A percentile compares a stretch with the other conserved stretches of the same genome.
These are phyloP conservation scores for Termitomyces sp. DNA, from an alignment of 768 basidiomycete genomes.

Conservation along the genomic window DNA sequence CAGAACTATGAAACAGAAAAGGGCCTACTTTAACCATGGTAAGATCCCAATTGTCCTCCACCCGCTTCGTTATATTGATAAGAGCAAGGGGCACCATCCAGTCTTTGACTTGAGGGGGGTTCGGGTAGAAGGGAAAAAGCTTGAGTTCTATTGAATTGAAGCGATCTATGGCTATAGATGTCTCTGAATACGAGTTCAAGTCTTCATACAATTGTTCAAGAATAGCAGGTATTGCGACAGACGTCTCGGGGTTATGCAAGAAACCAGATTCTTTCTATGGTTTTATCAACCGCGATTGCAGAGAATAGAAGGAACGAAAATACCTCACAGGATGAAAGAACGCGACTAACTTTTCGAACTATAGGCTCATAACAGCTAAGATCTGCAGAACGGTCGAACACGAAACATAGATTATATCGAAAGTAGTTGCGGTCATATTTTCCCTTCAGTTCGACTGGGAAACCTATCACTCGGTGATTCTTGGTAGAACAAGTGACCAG, in stretches of 20 bases:
- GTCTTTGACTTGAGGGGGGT: constrained; percentile 83
- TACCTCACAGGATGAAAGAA: constrained; percentile 87
- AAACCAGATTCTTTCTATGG: constrained; percentile 83
- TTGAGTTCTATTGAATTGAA: constrained; percentile 96
- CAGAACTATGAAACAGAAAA: not conserved
- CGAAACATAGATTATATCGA: constrained; percentile 93
- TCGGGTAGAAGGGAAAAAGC: constrained; percentile 95
- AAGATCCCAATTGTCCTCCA: constrained; percentile 94
- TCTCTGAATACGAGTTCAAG: constrained; percentile 95
- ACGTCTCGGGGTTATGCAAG: constrained; percentile 70
- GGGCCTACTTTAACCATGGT: constrained; percentile 76
- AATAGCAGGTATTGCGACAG: constrained; percentile 70
- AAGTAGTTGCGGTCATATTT: constrained; percentile 86
- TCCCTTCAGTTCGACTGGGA: constrained; percentile 77
- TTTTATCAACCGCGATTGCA: constrained; percentile 1
- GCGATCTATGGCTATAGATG: constrained; percentile 84
- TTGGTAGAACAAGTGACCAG: constrained; percentile 84
- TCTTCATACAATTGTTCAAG: constrained; percentile 97
- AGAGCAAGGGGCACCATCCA: constrained; percentile 96
- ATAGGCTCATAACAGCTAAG: constrained; percentile 95
- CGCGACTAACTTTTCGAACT: constrained; percentile 90
- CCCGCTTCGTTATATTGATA: constrained; percentile 74
- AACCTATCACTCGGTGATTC: constrained; percentile 85
- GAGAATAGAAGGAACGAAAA: constrained; percentile 18
- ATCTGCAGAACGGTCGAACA: constrained; percentile 89